These are phyloP conservation scores for Gomphus bonarii DNA, from an alignment of 1,284 basidiomycete genomes.

Conservation along the genomic window DNA sequence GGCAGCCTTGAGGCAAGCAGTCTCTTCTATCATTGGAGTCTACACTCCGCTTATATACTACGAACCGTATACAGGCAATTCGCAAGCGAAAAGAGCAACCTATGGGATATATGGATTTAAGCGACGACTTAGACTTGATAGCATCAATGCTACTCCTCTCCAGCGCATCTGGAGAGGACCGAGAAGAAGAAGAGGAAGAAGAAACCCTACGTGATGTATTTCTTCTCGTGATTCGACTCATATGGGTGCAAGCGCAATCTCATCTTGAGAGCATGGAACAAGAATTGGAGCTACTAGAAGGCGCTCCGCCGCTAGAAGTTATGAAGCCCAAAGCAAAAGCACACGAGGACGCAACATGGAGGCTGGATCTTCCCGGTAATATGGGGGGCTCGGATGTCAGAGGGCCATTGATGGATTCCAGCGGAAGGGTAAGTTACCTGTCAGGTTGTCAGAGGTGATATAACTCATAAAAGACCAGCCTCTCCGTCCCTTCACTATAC, in stretches of 20 bases:
- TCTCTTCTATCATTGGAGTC: not conserved
- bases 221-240: conserved; percentile 62
- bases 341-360: conserved; percentile 59
- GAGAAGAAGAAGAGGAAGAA: conserved; percentile 48
- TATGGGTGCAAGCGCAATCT: conserved; percentile 59
- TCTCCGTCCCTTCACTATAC: conserved; percentile 81
- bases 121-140: conserved; percentile 50
- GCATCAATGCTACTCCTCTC: conserved; percentile 44
- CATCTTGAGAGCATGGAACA: conserved; percentile 62
- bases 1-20: conserved; percentile 52
- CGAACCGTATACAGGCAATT: conserved; percentile 32
- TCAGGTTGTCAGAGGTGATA: not conserved
- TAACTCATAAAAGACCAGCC: conserved; percentile 36
- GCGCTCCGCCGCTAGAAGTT: conserved; percentile 39
- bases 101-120: conserved; percentile 24
- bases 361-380: conserved; percentile 47
- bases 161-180: conserved; percentile 20
- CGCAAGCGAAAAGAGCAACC: conserved; percentile 39
- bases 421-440: conserved; percentile 51
- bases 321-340: conserved; percentile 26
- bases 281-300: conserved; percentile 65
- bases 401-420: conserved; percentile 62
- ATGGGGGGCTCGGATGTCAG: conserved; percentile 32
- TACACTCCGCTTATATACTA: not conserved
- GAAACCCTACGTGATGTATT: conserved; percentile 57